Evolutionary conservation across 2,329 filamentous ascomycete species (phyloP).

Genomic region (Ophiostoma sp.): DNA sequence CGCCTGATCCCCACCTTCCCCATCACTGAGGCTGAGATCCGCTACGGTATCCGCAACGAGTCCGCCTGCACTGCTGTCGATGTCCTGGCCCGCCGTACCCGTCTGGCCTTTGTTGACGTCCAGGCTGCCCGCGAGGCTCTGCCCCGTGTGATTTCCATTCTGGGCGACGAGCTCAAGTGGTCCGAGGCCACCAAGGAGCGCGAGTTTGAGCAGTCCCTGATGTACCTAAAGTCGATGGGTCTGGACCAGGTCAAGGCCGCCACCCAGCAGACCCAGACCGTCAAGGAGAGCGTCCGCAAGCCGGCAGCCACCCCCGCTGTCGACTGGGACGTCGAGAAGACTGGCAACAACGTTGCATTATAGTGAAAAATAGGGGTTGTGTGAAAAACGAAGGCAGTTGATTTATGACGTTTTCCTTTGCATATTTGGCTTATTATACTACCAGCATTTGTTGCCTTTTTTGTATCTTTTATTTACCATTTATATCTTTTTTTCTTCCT

Average conservation of each 20-base stretch:
- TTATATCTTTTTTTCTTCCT: background rate
- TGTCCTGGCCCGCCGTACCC: constrained; percentile 79
- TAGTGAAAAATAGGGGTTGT: background rate
- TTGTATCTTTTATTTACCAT: background rate
- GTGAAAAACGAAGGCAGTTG: background rate
- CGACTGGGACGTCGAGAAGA: constrained; percentile 15
- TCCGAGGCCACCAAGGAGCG: constrained; percentile 66
- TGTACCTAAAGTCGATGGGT: constrained; percentile 64
- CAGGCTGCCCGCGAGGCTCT: constrained; percentile 86
- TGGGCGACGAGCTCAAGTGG: constrained; percentile 83
- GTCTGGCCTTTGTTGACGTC: constrained; percentile 87
- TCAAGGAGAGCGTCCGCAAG: background rate
- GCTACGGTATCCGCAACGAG: constrained; percentile 84
- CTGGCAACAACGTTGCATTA: constrained; percentile 9
- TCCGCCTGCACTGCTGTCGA: constrained; percentile 91
- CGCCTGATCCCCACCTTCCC: constrained; percentile 19
- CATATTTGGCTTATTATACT: background rate
- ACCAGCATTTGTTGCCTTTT: background rate
- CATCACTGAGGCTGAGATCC: constrained; percentile 58
- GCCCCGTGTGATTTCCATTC: constrained; percentile 83
- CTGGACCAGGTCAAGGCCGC: constrained; percentile 48
- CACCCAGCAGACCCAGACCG: background rate
- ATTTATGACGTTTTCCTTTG: background rate
- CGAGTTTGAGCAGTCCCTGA: constrained; percentile 72
- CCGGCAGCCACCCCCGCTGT: background rate